Evolutionary conservation across 768 basidiomycete species (phyloP).

Genomic region (Phanerochaete sordida): DNA sequence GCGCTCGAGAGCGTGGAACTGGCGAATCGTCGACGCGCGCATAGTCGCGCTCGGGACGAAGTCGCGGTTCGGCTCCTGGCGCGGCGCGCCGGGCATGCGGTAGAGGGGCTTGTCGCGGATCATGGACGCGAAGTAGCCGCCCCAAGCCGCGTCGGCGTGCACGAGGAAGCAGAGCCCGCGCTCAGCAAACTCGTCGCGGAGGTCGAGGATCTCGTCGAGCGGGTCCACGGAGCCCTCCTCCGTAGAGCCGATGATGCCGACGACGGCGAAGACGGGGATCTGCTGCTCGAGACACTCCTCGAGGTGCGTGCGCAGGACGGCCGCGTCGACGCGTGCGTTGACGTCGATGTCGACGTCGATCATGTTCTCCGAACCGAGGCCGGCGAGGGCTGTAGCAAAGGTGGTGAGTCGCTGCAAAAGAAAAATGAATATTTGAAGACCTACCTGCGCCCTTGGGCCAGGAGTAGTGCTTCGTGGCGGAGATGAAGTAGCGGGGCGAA

Average conservation of each 20-base stretch:
- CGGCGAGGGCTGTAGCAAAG: slow-evolving; percentile 32
- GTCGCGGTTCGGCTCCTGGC: slow-evolving; percentile 5
- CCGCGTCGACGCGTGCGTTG: slow-evolving; percentile 32
- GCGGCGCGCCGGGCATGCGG: neutral
- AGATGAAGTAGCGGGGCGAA: slow-evolving; percentile 20
- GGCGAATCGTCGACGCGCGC: slow-evolving; percentile 24
- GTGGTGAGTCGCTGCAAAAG: neutral
- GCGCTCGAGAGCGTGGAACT: slow-evolving; percentile 24
- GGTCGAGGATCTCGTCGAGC: slow-evolving; percentile 31
- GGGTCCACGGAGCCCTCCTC: slow-evolving; percentile 44
- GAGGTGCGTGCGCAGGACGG: slow-evolving; percentile 24
- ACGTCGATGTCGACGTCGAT: slow-evolving; percentile 33
- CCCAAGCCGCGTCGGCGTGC: slow-evolving; percentile 47
- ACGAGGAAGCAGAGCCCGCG: slow-evolving; percentile 39
- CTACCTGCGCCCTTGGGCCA: slow-evolving; percentile 46
- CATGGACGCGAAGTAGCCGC: slow-evolving; percentile 40
- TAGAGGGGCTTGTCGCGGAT: slow-evolving; percentile 17
- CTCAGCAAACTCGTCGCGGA: slow-evolving; percentile 32
- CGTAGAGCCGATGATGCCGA: slow-evolving; percentile 41
- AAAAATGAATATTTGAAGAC: slow-evolving; percentile 9
- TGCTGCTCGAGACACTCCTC: slow-evolving; percentile 27
- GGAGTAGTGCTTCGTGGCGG: slow-evolving; percentile 38
- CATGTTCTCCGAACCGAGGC: slow-evolving; percentile 39
- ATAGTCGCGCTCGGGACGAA: slow-evolving; percentile 29
- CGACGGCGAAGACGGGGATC: slow-evolving; percentile 38